Conservation (phyloP, 1,284 basidiomycete species). For the Naganishia albida region DNA sequence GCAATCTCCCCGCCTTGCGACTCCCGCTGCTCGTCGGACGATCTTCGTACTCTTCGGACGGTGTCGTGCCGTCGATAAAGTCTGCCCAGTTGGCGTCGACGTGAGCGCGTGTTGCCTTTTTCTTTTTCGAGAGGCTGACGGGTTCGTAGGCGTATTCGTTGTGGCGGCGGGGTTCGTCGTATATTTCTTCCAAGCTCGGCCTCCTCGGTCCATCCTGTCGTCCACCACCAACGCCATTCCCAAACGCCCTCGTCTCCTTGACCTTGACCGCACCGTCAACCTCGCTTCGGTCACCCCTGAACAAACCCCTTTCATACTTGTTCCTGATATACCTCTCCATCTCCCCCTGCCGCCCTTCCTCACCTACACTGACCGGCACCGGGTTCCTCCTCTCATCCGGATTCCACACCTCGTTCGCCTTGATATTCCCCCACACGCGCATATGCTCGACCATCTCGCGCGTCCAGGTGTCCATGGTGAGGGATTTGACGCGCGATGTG, state of each 20-base stretch:
- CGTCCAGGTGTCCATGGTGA: conserved; percentile 49
- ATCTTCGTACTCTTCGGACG: background rate
- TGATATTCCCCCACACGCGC: conserved; percentile 46
- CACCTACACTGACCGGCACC: conserved; percentile 42
- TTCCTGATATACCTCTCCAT: conserved; percentile 50
- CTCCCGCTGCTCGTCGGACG: background rate
- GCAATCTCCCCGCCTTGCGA: conserved; percentile 9
- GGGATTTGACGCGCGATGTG: conserved; percentile 49
- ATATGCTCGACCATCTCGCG: conserved; percentile 49
- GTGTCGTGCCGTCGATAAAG: background rate
- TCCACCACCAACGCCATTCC: background rate
- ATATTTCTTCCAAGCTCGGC: background rate
- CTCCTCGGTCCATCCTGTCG: too few relatives aligned
- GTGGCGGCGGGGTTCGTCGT: background rate
- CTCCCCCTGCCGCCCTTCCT: conserved; percentile 48
- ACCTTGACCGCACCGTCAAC: background rate
- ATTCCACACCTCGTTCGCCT: conserved; percentile 49
- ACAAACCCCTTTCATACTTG: conserved; percentile 52
- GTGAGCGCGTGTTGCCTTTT: conserved; percentile 11
- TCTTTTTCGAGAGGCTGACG: conserved; percentile 1
- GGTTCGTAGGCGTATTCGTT: background rate
- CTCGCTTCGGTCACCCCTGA: conserved; percentile 29
- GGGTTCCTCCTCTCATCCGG: conserved; percentile 49
- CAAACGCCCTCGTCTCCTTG: background rate
- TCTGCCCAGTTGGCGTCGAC: conserved; percentile 27